phyloP scores from a whole-genome alignment of 2,329 filamentous ascomycete species.

The Exophiala dermatitidis region DNA sequence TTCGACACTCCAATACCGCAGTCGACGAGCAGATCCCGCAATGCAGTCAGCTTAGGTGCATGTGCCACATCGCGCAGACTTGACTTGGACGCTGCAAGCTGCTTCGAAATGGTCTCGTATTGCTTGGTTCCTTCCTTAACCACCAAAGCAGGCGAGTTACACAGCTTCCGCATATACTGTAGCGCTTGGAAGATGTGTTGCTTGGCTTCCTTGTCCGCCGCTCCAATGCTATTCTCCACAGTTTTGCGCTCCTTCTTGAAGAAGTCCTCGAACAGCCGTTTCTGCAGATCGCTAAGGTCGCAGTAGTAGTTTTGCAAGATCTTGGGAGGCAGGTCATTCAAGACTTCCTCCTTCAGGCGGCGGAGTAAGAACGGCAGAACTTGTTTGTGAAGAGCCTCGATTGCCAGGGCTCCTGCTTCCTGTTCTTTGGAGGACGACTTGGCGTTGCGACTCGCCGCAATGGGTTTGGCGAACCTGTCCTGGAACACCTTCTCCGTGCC shows the following conservation, averaged over 20 bases:
- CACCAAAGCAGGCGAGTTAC: conserved; percentile 92
- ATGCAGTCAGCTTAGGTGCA: conserved; percentile 83
- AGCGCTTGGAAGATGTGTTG: conserved; percentile 98
- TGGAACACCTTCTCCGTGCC: conserved; percentile 95
- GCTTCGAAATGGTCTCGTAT: conserved; percentile 78
- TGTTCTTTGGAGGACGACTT: conserved; percentile 98
- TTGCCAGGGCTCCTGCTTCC: conserved; percentile 89
- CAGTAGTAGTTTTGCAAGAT: conserved; percentile 99
- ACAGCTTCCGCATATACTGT: conserved; percentile 99
- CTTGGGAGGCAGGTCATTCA: conserved; percentile 94
- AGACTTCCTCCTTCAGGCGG: conserved; percentile 92
- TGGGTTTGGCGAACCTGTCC: conserved; percentile 90
- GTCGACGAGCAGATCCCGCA: conserved; percentile 91
- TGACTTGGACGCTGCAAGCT: conserved; percentile 70
- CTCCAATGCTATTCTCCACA: conserved; percentile 73
- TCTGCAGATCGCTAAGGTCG: conserved; percentile 89
- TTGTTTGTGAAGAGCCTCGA: conserved; percentile 97
- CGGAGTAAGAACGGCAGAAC: conserved; percentile 93
- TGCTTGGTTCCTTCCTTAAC: conserved; percentile 90
- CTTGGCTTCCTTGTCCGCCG: conserved; percentile 85
- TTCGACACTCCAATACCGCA: conserved; percentile 79
- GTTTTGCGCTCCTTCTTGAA: conserved; percentile 87
- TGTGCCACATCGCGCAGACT: conserved; percentile 77
- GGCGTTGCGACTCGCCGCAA: conserved; percentile 86
- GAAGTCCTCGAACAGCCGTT: conserved; percentile 94